phyloP scores from a whole-genome alignment of 768 basidiomycete genomes.

The Candolleomyces eurysporus region DNA sequence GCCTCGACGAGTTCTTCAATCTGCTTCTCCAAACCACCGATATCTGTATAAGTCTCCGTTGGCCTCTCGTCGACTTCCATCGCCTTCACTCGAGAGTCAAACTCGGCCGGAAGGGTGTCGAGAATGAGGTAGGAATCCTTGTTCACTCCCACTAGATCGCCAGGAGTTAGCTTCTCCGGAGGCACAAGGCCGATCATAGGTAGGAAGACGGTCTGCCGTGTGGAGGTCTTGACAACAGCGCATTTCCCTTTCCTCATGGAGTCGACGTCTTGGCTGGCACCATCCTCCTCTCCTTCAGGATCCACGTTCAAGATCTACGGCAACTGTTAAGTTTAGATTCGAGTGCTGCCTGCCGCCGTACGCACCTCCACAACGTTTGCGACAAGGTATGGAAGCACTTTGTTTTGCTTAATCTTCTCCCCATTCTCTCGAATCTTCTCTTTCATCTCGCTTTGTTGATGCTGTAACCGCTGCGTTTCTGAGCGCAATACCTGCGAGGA shows the following conservation, averaged over 20 bases:
- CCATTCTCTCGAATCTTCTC: conserved; percentile 98
- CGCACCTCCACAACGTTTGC: conserved; percentile 95
- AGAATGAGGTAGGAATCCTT: conserved; percentile 98
- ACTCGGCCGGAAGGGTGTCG: conserved; percentile 94
- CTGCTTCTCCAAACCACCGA: conserved; percentile 98
- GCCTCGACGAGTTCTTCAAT: conserved; percentile 98
- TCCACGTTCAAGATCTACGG: conserved; percentile 89
- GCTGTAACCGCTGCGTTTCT: conserved; percentile 86
- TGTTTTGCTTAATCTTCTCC: conserved; percentile 99
- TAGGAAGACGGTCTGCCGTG: conserved; percentile 97
- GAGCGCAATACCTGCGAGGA: conserved; percentile 88
- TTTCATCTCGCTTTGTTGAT: conserved; percentile 95
- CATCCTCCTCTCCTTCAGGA: conserved; percentile 90
- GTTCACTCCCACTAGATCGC: conserved; percentile 97
- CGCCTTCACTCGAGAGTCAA: conserved; percentile 96
- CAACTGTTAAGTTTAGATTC: conserved; percentile 8
- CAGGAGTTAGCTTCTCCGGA: conserved; percentile 82
- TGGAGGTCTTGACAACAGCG: conserved; percentile 98
- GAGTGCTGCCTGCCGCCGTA: conserved; percentile 1
- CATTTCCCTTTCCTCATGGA: conserved; percentile 98
- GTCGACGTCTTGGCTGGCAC: conserved; percentile 93
- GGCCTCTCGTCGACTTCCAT: conserved; percentile 99
- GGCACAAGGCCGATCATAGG: conserved; percentile 98
- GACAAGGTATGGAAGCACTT: conserved; percentile 96
- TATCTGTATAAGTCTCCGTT: conserved; percentile 95